Evolutionary conservation across 192 early-diverging fungal genomes (phyloP).

Genomic region (Coemansia sp.): DNA sequence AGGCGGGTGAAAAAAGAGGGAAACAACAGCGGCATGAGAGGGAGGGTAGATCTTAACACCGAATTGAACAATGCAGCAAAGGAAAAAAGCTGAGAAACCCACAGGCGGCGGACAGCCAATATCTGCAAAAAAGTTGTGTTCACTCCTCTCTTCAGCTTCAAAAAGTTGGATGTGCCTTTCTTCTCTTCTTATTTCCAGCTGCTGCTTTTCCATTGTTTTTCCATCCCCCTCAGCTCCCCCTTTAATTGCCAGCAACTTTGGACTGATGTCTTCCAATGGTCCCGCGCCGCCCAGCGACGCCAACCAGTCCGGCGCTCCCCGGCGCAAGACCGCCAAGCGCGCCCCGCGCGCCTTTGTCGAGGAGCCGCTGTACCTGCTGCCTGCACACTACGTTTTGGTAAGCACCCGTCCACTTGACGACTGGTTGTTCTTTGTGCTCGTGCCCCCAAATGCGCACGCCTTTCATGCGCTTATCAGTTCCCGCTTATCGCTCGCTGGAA

Average conservation of each 20-base stretch:
- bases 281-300: background rate
- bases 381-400: slow-evolving; percentile 47
- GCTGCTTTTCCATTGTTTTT: slow-evolving; percentile 6
- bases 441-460: background rate
- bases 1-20: background rate
- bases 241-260: slow-evolving; percentile 1
- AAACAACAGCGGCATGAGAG: background rate
- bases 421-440: background rate
- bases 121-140: slow-evolving; percentile 2
- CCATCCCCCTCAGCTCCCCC: slow-evolving; percentile 5
- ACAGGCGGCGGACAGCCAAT: background rate
- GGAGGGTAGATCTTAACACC: slow-evolving; percentile 5
- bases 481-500: slow-evolving; percentile 3
- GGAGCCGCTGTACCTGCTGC: slow-evolving; percentile 45
- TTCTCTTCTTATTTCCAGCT: background rate
- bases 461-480: background rate
- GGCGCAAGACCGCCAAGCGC: slow-evolving; percentile 43
- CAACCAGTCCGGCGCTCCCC: slow-evolving; percentile 5
- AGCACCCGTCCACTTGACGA: slow-evolving; percentile 7
- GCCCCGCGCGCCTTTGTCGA: slow-evolving; percentile 46
- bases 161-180: slow-evolving; percentile 18
- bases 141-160: slow-evolving; percentile 9
- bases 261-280: slow-evolving; percentile 12
- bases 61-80: slow-evolving; percentile 8
- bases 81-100: background rate